Conservation (phyloP, 495 filamentous ascomycete species). For the Hypoxylon rickii region DNA sequence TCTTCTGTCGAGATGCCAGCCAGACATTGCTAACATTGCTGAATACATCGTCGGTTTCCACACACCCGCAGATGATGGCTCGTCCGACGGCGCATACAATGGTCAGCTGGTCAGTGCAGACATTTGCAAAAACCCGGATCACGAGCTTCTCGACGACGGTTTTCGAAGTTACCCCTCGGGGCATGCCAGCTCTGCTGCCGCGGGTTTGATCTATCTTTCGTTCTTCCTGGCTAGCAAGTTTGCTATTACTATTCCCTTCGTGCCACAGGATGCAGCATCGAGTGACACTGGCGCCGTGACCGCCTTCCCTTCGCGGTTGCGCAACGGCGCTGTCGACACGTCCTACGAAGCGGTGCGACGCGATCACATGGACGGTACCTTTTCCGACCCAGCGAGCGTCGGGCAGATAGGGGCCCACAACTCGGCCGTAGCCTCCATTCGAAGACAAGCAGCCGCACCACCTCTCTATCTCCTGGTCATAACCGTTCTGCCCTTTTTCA, state of each 20-base stretch:
- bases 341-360: conserved; percentile 35
- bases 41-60: conserved; percentile 50
- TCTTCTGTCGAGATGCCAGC: conserved; percentile 71
- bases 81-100: conserved; percentile 38
- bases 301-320: conserved; percentile 55
- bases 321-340: conserved; percentile 19
- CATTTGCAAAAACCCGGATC: conserved; percentile 73
- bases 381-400: conserved; percentile 29
- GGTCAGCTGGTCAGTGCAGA: conserved; percentile 64
- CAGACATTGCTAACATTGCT: conserved; percentile 50
- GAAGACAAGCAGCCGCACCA: conserved; percentile 70
- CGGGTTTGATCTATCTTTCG: conserved; percentile 78
- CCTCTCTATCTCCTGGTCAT: conserved; percentile 71
- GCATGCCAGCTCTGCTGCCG: conserved; percentile 66
- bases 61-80: conserved; percentile 44
- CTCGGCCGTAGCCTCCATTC: conserved; percentile 49
- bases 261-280: conserved; percentile 49
- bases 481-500: conserved; percentile 64
- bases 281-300: conserved; percentile 41
- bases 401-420: conserved; percentile 51
- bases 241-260: conserved; percentile 60
- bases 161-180: conserved; percentile 86
- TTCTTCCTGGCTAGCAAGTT: conserved; percentile 69
- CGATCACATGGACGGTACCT: conserved; percentile 20
- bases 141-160: conserved; percentile 73